Conservation (phyloP, 2,329 filamentous ascomycete species). For the Fusarium incarnatum region DNA sequence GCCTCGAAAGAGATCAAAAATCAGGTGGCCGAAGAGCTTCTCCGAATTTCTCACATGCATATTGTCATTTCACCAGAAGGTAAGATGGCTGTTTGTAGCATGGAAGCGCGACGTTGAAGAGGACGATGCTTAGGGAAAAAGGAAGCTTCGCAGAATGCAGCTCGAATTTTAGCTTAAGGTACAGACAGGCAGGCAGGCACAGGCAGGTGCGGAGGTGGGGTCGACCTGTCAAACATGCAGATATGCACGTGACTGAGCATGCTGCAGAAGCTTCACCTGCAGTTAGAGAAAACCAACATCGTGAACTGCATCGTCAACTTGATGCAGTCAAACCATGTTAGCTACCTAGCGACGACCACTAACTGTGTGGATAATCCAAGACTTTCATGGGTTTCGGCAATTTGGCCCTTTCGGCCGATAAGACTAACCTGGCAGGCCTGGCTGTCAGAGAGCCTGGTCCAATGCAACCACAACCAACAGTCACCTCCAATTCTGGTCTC, state of each 20-base stretch:
- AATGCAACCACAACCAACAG: slow-evolving; percentile 2
- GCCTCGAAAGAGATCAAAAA: background rate
- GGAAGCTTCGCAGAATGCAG: slow-evolving; percentile 3
- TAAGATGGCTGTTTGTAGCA: slow-evolving; percentile 34
- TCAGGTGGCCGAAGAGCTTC: slow-evolving; percentile 13
- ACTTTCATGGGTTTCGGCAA: background rate
- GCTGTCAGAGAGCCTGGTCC: background rate
- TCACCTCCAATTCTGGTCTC: slow-evolving; percentile 3
- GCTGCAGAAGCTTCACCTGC: background rate
- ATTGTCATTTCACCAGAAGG: background rate
- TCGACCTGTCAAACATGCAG: background rate
- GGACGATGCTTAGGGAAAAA: slow-evolving; percentile 33
- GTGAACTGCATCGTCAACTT: background rate
- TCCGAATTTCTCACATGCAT: slow-evolving; percentile 15
- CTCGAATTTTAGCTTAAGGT: background rate
- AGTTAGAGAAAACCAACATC: background rate
- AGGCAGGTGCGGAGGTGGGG: background rate
- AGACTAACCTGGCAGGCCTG: background rate
- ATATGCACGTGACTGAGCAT: slow-evolving; percentile 14
- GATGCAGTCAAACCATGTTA: background rate
- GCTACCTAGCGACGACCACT: background rate
- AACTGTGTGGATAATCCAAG: background rate
- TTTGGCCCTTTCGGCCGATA: slow-evolving; percentile 7
- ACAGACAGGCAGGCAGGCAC: background rate
- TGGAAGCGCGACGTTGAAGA: slow-evolving; percentile 41